phyloP scores from a whole-genome alignment of 2,329 filamentous ascomycete genomes.

The Colletotrichum camelliae region DNA sequence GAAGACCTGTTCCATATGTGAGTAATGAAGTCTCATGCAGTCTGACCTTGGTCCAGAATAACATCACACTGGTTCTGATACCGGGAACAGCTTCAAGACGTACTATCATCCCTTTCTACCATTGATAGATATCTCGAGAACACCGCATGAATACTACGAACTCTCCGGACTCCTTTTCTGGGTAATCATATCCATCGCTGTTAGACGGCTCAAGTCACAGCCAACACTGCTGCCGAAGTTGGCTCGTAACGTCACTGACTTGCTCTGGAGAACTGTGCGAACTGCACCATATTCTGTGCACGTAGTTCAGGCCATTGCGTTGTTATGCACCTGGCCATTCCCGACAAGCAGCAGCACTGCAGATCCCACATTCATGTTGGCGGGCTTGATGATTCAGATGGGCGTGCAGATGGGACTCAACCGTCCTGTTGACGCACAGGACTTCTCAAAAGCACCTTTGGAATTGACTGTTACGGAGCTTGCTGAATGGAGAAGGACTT shows the following conservation, averaged over 20 bases:
- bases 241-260: constrained; percentile 7
- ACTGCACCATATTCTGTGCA: not conserved
- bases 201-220: not conserved
- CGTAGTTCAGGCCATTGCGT: not conserved
- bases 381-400: not conserved
- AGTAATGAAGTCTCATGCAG: not conserved
- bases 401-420: not conserved
- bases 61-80: not conserved
- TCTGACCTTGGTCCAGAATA: too few species aligned
- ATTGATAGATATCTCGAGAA: not conserved
- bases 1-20: not conserved
- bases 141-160: not conserved
- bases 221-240: constrained; percentile 11
- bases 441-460: not conserved
- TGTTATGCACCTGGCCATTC: not conserved
- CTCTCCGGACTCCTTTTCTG: not conserved
- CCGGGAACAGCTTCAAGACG: not conserved
- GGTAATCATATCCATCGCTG: constrained; percentile 6
- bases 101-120: not conserved
- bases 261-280: constrained; percentile 1
- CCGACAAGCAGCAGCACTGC: not conserved
- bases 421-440: not conserved
- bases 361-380: not conserved
- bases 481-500: not conserved
- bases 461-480: not conserved